Evolutionary conservation across 129 eudicot genomes (phyloP).

Genomic region (Scalesia atractyloides): DNA sequence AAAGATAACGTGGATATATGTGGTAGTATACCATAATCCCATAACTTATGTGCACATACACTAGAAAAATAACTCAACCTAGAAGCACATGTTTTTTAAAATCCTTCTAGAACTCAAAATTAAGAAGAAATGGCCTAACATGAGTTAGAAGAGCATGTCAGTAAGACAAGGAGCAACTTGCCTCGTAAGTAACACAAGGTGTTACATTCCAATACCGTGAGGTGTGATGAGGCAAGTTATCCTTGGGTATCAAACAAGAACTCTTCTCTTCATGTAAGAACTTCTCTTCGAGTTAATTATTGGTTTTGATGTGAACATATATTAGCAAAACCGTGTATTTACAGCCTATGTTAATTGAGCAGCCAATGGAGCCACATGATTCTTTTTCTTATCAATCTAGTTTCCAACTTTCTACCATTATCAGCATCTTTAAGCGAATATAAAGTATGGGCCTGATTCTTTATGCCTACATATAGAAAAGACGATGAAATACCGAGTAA

Average conservation of each 20-base stretch:
- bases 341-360: background rate
- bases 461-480: too few relatives aligned
- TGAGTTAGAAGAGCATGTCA: constrained; percentile 19
- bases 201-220: background rate
- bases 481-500: background rate
- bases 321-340: constrained; percentile 2
- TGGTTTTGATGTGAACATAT: background rate
- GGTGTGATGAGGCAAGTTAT: constrained; percentile 28
- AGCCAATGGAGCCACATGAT: constrained; percentile 2
- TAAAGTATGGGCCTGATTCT: background rate
- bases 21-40: too few relatives aligned
- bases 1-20: too few relatives aligned
- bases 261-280: constrained; percentile 32
- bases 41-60: background rate
- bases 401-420: constrained; percentile 14
- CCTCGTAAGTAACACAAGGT: background rate
- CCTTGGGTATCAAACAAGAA: constrained; percentile 39
- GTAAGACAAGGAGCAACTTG: constrained; percentile 19
- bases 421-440: constrained; percentile 20
- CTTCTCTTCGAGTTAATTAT: constrained; percentile 20
- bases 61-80: background rate
- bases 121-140: constrained; percentile 15
- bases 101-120: background rate
- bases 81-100: background rate
- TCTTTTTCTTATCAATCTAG: constrained; percentile 16